These are phyloP conservation scores for Rhodamnia argentea DNA, from an alignment of 345 rosid genomes.

Conservation along the genomic window DNA sequence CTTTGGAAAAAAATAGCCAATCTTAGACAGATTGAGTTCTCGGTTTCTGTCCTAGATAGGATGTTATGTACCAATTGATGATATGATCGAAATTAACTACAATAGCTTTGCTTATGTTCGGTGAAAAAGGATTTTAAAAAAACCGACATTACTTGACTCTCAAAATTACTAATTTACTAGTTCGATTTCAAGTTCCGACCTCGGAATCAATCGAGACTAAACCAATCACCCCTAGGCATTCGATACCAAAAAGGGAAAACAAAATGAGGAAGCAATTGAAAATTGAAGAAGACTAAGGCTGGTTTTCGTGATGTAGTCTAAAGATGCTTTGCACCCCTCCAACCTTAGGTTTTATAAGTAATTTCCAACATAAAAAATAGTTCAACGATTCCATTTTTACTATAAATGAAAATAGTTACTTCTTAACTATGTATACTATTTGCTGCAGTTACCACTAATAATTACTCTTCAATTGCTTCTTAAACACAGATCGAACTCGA, in stretches of 20 bases:
- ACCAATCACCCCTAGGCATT: not conserved
- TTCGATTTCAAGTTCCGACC: not conserved
- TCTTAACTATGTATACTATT: not conserved
- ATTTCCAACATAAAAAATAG: not conserved
- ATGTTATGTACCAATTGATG: not conserved
- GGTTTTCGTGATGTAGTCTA: not conserved
- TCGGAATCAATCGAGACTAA: not conserved
- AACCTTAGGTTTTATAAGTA: not conserved
- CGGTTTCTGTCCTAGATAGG: not conserved
- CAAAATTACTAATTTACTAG: not conserved
- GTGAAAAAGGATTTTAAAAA: no score
- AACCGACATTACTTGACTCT: no score
- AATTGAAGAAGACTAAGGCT: not conserved
- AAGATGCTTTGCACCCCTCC: not conserved
- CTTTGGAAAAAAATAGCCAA: not conserved
- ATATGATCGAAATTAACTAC: not conserved
- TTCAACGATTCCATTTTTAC: not conserved
- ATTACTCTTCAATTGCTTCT: not conserved
- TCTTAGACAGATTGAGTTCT: not conserved
- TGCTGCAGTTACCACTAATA: not conserved
- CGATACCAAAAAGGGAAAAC: not conserved
- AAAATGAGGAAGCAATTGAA: not conserved
- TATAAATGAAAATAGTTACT: not conserved
- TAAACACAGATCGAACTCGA: accelerated
- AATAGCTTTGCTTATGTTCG: not conserved